Base-by-base conservation (phyloP, 495 filamentous ascomycete species). In the Diplogelasinospora grovesii region DNA sequence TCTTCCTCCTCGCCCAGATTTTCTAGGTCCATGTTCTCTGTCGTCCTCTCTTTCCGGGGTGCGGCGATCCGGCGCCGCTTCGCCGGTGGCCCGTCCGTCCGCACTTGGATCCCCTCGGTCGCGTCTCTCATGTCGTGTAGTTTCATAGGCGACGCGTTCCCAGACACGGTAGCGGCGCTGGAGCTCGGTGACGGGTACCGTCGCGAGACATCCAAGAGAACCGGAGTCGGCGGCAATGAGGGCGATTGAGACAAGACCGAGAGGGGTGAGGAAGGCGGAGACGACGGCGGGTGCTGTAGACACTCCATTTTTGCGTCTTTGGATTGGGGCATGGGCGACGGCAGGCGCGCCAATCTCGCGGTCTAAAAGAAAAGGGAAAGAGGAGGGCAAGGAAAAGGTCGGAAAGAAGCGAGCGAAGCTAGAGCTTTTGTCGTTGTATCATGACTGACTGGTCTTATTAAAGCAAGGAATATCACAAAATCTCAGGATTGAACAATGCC, bases 21-120 rank as follows among this genome's bases (percentile, higher is more conserved):
- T 13, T 75, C 68, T 4, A 95, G 63, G 60, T 92, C 79, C 14
- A 95, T 73, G 57, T 82, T 79, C 41, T 85, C 72, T 5, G 87
- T 93, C 8, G 71, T 83, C 50, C 86, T 82, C 51, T 81, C 78
- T 54, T 82, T 84, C 40, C 79, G 75, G 47, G 82, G 46, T 1
- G 39, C 74, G 36, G 76, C 70, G 29, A 81, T 71, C 52, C 77
- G 78, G 56, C 82, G 74, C 55, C 83, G 83, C 70, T 89, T 92
- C 18, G 79, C 65, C 33, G 77, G 79, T 16, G 68, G 67, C 22
- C 75, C 79, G 73, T 54, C 83, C 67, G 49, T 83, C 64, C 54
- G 78, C 60, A 60, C 64, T 4, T 52, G 59, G n/a, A 70, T 70
- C 45, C 68, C 65, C 11, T 54, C 15, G 19, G 55, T 46, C 15